Conservation (phyloP, 2,329 filamentous ascomycete genomes). For the Alternaria incomplexa region DNA sequence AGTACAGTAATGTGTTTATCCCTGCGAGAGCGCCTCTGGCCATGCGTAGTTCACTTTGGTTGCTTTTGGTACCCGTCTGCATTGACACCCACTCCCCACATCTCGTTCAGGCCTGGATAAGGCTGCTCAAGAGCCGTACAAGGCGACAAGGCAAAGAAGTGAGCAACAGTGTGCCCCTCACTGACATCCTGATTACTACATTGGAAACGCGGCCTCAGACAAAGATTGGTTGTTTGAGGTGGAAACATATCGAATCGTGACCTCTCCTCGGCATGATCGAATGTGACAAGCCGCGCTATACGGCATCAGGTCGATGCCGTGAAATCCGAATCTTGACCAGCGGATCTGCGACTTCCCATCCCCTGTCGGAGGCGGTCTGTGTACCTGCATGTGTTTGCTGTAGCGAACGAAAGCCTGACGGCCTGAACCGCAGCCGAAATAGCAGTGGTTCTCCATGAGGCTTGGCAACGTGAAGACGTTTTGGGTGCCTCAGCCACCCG, state of each 20-base stretch:
- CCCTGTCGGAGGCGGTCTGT: conserved; percentile 19
- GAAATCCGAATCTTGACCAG: conserved; percentile 9
- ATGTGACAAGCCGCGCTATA: conserved; percentile 23
- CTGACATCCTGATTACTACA: conserved; percentile 5
- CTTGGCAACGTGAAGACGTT: conserved; percentile 32
- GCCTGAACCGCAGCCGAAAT: conserved; percentile 29
- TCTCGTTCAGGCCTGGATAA: conserved; percentile 17
- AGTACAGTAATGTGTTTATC: conserved; percentile 41
- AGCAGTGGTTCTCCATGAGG: conserved; percentile 24
- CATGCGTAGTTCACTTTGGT: conserved; percentile 21
- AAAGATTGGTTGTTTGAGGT: conserved; percentile 5
- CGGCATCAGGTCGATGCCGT: conserved; percentile 21
- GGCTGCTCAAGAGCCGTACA: background rate
- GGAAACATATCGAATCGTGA: conserved; percentile 9
- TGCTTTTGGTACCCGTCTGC: conserved; percentile 21
- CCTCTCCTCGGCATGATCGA: conserved; percentile 16
- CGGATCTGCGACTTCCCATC: conserved; percentile 32
- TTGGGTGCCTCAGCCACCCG: conserved; percentile 22
- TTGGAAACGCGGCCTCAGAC: background rate
- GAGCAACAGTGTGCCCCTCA: background rate
- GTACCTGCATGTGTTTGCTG: conserved; percentile 28
- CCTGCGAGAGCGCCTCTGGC: conserved; percentile 11
- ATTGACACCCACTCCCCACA: conserved; percentile 17
- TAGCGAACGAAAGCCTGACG: conserved; percentile 8
- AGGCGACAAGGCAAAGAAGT: background rate